These are phyloP conservation scores for Globisporangium cylindrosporum DNA, from an alignment of 352 stramenopile species.

Conservation along the genomic window DNA sequence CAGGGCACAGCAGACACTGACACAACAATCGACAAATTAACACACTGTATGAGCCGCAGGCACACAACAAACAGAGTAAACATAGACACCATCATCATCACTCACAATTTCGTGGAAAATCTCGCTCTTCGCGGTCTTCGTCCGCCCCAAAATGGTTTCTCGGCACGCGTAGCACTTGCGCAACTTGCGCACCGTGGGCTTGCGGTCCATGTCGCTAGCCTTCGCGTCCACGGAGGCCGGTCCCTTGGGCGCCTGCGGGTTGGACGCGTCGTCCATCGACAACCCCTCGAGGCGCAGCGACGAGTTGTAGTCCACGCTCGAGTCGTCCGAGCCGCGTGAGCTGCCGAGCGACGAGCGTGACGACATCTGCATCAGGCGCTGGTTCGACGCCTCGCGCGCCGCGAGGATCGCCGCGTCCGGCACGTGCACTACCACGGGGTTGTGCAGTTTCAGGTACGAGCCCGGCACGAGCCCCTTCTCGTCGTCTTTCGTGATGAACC, in stretches of 20 bases:
- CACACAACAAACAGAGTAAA: neutral
- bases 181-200: constrained; percentile 68
- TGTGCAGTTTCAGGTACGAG: constrained; percentile 70
- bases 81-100: constrained; percentile 9
- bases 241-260: constrained; percentile 33
- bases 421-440: constrained; percentile 44
- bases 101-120: constrained; percentile 83
- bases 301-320: constrained; percentile 30
- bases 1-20: constrained; percentile 70
- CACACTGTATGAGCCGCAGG: neutral
- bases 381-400: constrained; percentile 73
- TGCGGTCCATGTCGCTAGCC: constrained; percentile 47
- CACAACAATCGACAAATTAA: neutral
- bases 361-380: constrained; percentile 61
- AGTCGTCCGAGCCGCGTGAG: constrained; percentile 21
- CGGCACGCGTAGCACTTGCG: constrained; percentile 79
- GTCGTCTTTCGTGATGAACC: constrained; percentile 74
- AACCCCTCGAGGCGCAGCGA: constrained; percentile 38
- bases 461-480: constrained; percentile 81
- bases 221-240: constrained; percentile 53
- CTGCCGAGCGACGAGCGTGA: constrained; percentile 25
- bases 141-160: constrained; percentile 80
- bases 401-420: constrained; percentile 61
- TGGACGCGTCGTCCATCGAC: constrained; percentile 27
- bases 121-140: constrained; percentile 68